phyloP scores from a whole-genome alignment of 371 early-diverging fungal genomes.

The Fennellomyces sp. region DNA sequence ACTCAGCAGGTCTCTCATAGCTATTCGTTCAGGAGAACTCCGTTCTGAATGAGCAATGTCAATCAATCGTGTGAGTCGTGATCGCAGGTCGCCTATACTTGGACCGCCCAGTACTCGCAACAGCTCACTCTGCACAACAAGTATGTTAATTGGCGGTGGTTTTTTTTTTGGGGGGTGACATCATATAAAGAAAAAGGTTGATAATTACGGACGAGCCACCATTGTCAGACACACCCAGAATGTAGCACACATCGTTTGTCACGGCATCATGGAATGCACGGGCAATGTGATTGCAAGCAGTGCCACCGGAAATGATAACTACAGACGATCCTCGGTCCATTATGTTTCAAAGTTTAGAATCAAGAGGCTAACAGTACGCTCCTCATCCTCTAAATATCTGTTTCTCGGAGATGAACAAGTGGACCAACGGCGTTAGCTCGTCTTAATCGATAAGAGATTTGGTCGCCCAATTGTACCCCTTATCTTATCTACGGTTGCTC shows the following conservation, averaged over 20 bases:
- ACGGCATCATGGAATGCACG: conserved; percentile 50
- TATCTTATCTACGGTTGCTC: too few species aligned
- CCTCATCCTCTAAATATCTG: too few species aligned
- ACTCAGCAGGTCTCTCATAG: conserved; percentile 66
- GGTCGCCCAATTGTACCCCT: too few species aligned
- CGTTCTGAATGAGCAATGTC: conserved; percentile 35
- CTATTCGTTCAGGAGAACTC: conserved; percentile 30
- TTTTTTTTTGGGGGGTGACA: too few species aligned
- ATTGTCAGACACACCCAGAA: conserved; percentile 76
- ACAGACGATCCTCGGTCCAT: conserved; percentile 25
- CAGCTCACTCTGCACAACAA: conserved; percentile 47
- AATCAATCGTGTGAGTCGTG: conserved; percentile 60
- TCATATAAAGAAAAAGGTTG: neutral
- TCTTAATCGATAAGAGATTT: too few species aligned
- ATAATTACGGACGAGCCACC: conserved; percentile 62
- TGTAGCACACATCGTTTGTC: conserved; percentile 66
- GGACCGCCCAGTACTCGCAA: conserved; percentile 70
- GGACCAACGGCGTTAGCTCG: neutral
- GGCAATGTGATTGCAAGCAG: conserved; percentile 69
- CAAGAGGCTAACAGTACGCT: too few species aligned
- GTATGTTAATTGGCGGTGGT: neutral
- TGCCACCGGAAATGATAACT: conserved; percentile 73
- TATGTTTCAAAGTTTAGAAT: too few species aligned
- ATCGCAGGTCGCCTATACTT: conserved; percentile 70
- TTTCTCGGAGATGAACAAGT: conserved; percentile 2